Conservation (phyloP, 73 alveolate genomes). For the Tetrahymena thermophila region DNA sequence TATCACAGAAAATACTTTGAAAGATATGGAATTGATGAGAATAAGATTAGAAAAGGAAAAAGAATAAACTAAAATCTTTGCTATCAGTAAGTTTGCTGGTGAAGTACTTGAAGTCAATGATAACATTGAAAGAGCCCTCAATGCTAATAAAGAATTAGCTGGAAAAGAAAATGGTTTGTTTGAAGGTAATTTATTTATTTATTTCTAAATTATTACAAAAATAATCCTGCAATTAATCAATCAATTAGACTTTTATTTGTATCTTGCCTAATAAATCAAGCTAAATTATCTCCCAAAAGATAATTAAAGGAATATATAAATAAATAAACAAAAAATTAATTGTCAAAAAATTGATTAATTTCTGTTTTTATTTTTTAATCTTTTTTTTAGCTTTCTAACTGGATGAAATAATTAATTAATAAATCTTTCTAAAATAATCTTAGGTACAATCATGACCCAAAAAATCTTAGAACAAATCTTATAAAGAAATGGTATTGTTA, state of each 20-base stretch:
- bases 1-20: background rate
- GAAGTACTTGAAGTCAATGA: conserved; percentile 81
- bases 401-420: background rate
- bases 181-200: conserved; percentile 22
- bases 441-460: conserved; percentile 68
- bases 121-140: conserved; percentile 61
- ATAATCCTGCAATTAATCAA: no score
- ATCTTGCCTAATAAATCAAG: background rate
- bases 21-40: conserved; percentile 46
- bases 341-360: no score
- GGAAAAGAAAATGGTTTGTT: conserved; percentile 37
- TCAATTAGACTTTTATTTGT: background rate
- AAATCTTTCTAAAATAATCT: background rate
- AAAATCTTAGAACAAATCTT: conserved; percentile 49
- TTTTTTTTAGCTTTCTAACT: background rate
- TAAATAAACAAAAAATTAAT: background rate
- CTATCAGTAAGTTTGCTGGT: conserved; percentile 80
- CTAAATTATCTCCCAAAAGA: background rate
- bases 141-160: conserved; percentile 21
- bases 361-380: background rate
- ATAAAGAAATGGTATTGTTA: conserved; percentile 54
- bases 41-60: conserved; percentile 57
- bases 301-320: no score
- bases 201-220: no score
- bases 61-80: conserved; percentile 52